These are phyloP conservation scores for Barnettozyma populi DNA, from an alignment of 805 yeast species.

Conservation along the genomic window DNA sequence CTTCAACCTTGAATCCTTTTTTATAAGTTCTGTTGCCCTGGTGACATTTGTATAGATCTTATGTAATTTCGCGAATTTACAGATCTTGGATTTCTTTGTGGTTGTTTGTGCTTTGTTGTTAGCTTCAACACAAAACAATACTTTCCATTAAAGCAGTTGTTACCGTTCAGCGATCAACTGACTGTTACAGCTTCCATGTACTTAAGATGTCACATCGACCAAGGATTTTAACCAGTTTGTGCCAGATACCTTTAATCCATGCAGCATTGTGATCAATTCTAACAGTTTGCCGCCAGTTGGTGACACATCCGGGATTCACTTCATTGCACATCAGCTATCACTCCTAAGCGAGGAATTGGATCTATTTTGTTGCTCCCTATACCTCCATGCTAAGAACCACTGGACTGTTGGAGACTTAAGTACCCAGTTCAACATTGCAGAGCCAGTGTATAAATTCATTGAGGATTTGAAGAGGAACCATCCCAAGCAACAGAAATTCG, in stretches of 20 bases:
- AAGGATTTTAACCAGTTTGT: neutral
- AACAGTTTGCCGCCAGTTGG: conserved; percentile 12
- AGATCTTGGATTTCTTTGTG: neutral
- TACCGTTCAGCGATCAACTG: neutral
- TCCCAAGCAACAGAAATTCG: neutral
- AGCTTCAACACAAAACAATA: neutral
- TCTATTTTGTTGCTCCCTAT: conserved; percentile 1
- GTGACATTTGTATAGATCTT: neutral
- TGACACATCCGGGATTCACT: conserved; percentile 13
- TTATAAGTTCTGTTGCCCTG: neutral
- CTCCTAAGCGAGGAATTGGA: neutral
- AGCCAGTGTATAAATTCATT: neutral
- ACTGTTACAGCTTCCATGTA: neutral
- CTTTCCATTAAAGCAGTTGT: neutral
- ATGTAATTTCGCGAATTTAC: neutral
- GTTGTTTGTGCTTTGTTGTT: neutral
- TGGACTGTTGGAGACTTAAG: neutral
- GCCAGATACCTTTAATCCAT: neutral
- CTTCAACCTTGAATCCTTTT: no score
- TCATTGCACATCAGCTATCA: conserved; percentile 4
- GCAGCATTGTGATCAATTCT: neutral
- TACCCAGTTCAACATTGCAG: neutral
- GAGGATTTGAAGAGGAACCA: neutral
- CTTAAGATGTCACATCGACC: neutral
- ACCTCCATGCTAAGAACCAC: neutral